Percentiles rank a stretch among this genome's conserved stretches.
phyloP scores from a whole-genome alignment of 352 stramenopile species.

The Phytophthora hybrid region DNA sequence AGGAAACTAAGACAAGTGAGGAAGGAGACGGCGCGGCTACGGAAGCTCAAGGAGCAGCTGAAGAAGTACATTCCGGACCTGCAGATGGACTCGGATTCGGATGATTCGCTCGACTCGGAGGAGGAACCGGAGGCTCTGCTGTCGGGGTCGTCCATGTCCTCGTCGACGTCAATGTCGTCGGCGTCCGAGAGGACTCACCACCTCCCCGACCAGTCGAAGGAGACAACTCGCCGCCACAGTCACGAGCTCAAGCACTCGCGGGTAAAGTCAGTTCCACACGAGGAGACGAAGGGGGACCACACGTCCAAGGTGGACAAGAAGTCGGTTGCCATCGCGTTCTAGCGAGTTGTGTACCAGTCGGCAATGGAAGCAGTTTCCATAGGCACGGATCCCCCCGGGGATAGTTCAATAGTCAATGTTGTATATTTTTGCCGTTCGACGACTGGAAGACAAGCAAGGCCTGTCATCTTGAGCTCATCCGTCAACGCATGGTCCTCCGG shows the following conservation, averaged over 20 bases:
- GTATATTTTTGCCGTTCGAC: constrained; percentile 17
- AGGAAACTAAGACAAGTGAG: constrained; percentile 54
- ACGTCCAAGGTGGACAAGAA: constrained; percentile 15
- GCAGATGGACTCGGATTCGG: constrained; percentile 50
- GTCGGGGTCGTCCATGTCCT: constrained; percentile 26
- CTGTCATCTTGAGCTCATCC: neutral
- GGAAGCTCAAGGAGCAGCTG: constrained; percentile 50
- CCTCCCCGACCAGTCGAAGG: constrained; percentile 10
- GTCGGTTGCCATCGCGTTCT: constrained; percentile 9
- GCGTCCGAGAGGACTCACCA: constrained; percentile 21
- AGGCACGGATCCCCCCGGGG: constrained; percentile 12
- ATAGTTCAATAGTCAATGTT: constrained; percentile 35
- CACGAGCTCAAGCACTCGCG: constrained; percentile 21
- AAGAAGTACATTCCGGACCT: constrained; percentile 63
- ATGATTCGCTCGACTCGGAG: constrained; percentile 50
- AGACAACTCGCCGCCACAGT: constrained; percentile 15
- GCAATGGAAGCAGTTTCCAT: constrained; percentile 21
- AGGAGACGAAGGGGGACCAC: constrained; percentile 12
- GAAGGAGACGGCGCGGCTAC: constrained; percentile 50
- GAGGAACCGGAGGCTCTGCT: constrained; percentile 34
- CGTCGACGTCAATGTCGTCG: constrained; percentile 19
- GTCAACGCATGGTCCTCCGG: neutral
- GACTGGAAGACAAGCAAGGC: neutral
- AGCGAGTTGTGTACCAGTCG: constrained; percentile 20
- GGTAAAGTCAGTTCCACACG: constrained; percentile 10